Conservation (phyloP, 768 basidiomycete species). For the Favolaschia claudopus region DNA sequence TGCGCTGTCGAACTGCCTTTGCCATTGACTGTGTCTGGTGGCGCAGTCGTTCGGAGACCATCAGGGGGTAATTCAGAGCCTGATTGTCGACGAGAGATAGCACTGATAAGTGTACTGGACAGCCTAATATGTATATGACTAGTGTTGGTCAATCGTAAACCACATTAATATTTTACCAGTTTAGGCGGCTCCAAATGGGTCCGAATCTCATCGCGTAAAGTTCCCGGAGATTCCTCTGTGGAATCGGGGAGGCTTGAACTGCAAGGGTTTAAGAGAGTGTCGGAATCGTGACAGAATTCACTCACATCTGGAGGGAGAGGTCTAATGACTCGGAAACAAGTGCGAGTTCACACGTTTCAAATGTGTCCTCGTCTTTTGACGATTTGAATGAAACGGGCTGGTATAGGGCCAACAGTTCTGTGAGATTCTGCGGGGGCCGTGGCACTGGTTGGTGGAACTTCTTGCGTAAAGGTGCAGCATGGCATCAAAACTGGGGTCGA, state of each 20-base stretch:
- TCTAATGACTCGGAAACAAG: conserved; percentile 23
- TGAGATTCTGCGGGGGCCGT: conserved; percentile 9
- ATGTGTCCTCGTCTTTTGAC: neutral
- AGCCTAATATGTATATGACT: too few species aligned
- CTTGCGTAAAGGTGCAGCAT: too few species aligned
- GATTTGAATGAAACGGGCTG: neutral
- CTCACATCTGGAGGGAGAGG: conserved; percentile 20
- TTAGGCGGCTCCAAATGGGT: neutral
- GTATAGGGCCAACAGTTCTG: conserved; percentile 13
- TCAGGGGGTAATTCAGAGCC: neutral
- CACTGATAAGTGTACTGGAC: too few species aligned
- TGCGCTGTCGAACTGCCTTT: conserved; percentile 19
- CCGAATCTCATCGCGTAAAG: neutral
- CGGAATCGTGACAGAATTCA: neutral
- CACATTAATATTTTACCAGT: too few species aligned
- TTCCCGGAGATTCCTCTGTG: neutral
- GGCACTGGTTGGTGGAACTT: neutral
- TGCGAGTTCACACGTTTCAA: conserved; percentile 25
- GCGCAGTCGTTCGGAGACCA: neutral
- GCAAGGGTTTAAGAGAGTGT: neutral
- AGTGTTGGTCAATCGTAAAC: too few species aligned
- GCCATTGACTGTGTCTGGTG: conserved; percentile 19
- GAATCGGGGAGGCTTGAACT: conserved; percentile 13
- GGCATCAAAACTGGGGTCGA: neutral
- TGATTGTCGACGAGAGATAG: neutral